Conservation (phyloP, 768 basidiomycete genomes). For the Russula virescens region DNA sequence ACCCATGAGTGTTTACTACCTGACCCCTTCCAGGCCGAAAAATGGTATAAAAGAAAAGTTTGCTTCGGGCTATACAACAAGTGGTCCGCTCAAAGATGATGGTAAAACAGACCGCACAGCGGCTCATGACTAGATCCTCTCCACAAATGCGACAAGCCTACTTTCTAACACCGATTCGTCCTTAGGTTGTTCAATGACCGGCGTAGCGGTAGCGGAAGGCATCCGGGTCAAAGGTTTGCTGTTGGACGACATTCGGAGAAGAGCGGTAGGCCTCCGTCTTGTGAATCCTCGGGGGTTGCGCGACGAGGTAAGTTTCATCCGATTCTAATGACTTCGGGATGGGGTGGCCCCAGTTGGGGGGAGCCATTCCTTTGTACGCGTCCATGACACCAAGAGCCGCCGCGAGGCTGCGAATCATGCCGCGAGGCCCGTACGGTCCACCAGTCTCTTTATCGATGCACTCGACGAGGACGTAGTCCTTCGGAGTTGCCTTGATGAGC, state of each 20-base stretch:
- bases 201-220: background rate
- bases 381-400: conserved; percentile 11
- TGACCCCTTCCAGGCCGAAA: background rate
- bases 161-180: background rate
- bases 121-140: background rate
- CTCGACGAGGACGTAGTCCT: conserved; percentile 15
- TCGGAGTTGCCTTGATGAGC: conserved; percentile 12
- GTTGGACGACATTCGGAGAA: background rate
- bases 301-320: background rate
- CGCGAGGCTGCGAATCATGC: conserved; percentile 19
- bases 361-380: conserved; percentile 3
- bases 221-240: background rate
- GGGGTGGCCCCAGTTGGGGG: conserved; percentile 19
- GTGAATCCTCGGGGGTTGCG: background rate
- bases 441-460: conserved; percentile 7
- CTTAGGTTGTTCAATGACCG: background rate
- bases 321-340: background rate
- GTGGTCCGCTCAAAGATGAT: background rate
- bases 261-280: background rate
- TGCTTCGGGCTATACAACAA: background rate
- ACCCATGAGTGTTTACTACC: too few relatives aligned
- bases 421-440: conserved; percentile 16
- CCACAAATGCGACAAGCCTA: background rate
- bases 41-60: background rate
- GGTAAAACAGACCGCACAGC: background rate